A percentile compares a stretch with the other conserved stretches of the same genome.
phyloP scores from a whole-genome alignment of 805 yeast species.

The Yarrowia hollandica region DNA sequence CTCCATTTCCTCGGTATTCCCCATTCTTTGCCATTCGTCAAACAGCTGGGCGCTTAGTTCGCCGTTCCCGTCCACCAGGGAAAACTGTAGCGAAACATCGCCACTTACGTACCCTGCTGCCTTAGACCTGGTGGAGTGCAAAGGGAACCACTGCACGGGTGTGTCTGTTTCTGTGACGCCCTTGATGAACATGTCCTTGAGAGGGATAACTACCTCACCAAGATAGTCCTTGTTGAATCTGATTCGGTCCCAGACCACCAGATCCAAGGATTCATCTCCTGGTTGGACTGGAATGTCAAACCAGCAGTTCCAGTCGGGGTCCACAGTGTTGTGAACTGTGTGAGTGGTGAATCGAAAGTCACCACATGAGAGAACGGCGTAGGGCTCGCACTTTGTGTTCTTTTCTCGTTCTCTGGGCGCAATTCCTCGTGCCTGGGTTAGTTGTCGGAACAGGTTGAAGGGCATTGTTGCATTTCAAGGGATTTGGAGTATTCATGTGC shows the following conservation, averaged over 20 bases:
- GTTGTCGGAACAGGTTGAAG: too few relatives aligned
- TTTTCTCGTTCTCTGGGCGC: conserved; percentile 19
- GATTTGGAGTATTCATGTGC: too few relatives aligned
- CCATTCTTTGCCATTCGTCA: neutral
- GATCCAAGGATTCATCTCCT: conserved; percentile 37
- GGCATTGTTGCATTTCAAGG: too few relatives aligned
- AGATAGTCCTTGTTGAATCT: conserved; percentile 27
- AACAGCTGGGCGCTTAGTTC: neutral
- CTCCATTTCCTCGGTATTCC: neutral
- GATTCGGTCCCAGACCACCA: conserved; percentile 28
- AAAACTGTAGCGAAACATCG: conserved; percentile 4
- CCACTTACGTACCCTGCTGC: conserved; percentile 6
- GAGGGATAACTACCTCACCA: conserved; percentile 19
- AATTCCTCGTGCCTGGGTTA: conserved; percentile 30
- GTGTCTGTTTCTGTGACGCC: conserved; percentile 7
- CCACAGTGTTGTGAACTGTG: conserved; percentile 65
- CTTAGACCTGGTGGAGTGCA: conserved; percentile 3
- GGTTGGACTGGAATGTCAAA: conserved; percentile 50
- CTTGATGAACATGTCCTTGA: conserved; percentile 15
- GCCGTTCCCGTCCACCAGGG: conserved; percentile 6
- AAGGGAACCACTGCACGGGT: neutral
- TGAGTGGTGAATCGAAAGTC: conserved; percentile 45
- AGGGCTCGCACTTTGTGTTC: conserved; percentile 29
- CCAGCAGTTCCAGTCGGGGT: conserved; percentile 76
- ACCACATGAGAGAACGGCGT: conserved; percentile 36